Conservation (phyloP, 345 rosid species). For the thale cress (Arabidopsis thaliana) region TAIR10.1 NC_003076.8:24951001-24951500, state of each 20-base stretch:
- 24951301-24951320: background rate
- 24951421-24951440: slow-evolving; percentile 68
- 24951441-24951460: slow-evolving; percentile 84
- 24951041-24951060: slow-evolving; percentile 70
- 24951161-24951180: slow-evolving; percentile 68
- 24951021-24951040: background rate
- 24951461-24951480: slow-evolving; percentile 91
- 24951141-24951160: slow-evolving; percentile 70
- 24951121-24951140: slow-evolving; percentile 86
- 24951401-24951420: slow-evolving; percentile 73
- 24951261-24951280: slow-evolving; percentile 3
- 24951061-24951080: slow-evolving; percentile 77
- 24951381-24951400: slow-evolving; percentile 77
- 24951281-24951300: background rate
- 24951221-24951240: slow-evolving; percentile 88
- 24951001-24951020: slow-evolving; percentile 1
- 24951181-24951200: slow-evolving; percentile 71
- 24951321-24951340: slow-evolving; percentile 80
- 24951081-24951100: slow-evolving; percentile 78
- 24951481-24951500: slow-evolving; percentile 75
- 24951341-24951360: slow-evolving; percentile 88
- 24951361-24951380: slow-evolving; percentile 78
- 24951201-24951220: slow-evolving; percentile 83
- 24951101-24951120: slow-evolving; percentile 82
- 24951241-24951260: slow-evolving; percentile 28